A percentile compares a stretch with the other conserved stretches of the same genome.
Conservation (phyloP, 495 filamentous ascomycete genomes). For the Glonium stellatum region DNA sequence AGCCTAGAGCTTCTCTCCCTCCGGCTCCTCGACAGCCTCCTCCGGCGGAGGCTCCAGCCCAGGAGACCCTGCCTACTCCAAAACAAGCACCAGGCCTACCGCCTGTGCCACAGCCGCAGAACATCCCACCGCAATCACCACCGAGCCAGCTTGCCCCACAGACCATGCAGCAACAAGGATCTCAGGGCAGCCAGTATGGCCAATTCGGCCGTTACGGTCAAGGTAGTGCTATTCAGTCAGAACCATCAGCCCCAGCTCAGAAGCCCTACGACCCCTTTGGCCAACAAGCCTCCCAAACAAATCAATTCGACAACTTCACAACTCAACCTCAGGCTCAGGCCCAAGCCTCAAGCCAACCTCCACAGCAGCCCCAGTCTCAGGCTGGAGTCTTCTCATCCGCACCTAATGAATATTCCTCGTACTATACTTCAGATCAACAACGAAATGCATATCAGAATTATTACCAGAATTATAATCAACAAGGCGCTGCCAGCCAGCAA, state of each 20-base stretch:
- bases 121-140: constrained; percentile 39
- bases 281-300: constrained; percentile 56
- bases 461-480: constrained; percentile 69
- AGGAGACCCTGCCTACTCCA: constrained; percentile 32
- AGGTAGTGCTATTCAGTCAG: constrained; percentile 47
- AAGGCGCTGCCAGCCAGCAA: constrained; percentile 58
- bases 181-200: constrained; percentile 41
- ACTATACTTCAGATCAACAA: constrained; percentile 73
- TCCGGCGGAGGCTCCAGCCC: constrained; percentile 20
- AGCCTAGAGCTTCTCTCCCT: constrained; percentile 82
- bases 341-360: constrained; percentile 33
- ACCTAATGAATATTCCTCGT: constrained; percentile 73
- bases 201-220: constrained; percentile 68
- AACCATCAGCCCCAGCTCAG: constrained; percentile 54
- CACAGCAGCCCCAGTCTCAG: constrained; percentile 43
- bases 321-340: constrained; percentile 39
- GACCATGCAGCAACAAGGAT: constrained; percentile 33
- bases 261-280: constrained; percentile 86
- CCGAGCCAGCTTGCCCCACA: constrained; percentile 45
- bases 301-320: constrained; percentile 53
- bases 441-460: constrained; percentile 72
- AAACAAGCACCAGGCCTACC: constrained; percentile 46
- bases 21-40: constrained; percentile 49
- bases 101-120: constrained; percentile 33
- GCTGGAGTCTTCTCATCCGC: constrained; percentile 61